Percentiles rank a stretch among this genome's conserved stretches.
phyloP scores from a whole-genome alignment of 306 rosid genomes.

The Adenanthera pavonina region DNA sequence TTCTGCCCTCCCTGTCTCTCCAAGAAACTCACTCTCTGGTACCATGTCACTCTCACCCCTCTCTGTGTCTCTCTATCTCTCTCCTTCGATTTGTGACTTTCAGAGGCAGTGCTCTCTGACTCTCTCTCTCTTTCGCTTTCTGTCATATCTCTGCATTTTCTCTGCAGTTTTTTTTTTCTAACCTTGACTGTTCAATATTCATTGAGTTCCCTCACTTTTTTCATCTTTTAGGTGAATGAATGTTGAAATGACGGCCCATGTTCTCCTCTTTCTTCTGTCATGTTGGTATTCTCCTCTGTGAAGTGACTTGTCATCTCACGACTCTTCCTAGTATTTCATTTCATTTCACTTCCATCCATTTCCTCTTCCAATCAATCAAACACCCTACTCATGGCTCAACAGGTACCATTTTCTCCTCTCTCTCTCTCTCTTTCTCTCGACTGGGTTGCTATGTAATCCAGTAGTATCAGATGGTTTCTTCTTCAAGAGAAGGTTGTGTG shows the following conservation, averaged over 20 bases:
- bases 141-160: not conserved
- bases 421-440: not conserved
- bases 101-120: constrained; percentile 23
- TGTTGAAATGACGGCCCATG: not conserved
- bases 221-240: too few relatives aligned
- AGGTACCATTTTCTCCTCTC: constrained; percentile 44
- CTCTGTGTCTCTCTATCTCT: not conserved
- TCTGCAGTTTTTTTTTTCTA: constrained; percentile 4
- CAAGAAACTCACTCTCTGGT: not conserved
- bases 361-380: not conserved
- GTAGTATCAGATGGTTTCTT: not conserved
- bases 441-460: too few relatives aligned
- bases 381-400: constrained; percentile 55
- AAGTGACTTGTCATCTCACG: constrained; percentile 25
- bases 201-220: not conserved
- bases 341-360: not conserved
- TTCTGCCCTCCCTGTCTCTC: constrained; percentile 27
- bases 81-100: constrained; percentile 10
- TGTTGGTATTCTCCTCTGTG: constrained; percentile 13
- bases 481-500: not conserved
- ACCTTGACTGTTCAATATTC: not conserved
- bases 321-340: constrained; percentile 28
- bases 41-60: not conserved
- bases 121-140: too few relatives aligned
- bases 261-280: not conserved